Conservation (phyloP, 305 asterid genomes). For the Fraxinus platypoda region DNA sequence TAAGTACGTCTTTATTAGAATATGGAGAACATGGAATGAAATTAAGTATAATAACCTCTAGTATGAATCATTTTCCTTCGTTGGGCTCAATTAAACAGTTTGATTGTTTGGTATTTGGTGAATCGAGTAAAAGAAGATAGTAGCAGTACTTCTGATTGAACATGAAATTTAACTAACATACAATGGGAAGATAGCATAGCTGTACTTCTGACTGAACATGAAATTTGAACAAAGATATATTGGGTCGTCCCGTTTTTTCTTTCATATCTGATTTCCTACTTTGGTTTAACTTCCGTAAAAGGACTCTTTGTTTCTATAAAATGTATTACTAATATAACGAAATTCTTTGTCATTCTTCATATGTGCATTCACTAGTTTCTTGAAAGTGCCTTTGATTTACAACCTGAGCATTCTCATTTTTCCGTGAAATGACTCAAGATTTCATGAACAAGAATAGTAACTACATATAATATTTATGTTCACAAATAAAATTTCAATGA, state of each 20-base stretch:
- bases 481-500: no score
- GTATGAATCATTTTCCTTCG: not conserved
- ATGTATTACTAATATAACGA: not conserved
- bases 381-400: not conserved
- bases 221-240: not conserved
- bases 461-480: not conserved
- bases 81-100: no score
- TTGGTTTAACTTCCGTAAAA: not conserved
- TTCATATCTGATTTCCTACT: not conserved
- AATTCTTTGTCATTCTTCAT: not conserved
- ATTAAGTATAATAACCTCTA: not conserved
- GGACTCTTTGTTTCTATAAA: not conserved
- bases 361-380: not conserved
- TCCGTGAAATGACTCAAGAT: not conserved
- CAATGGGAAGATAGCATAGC: no score
- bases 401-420: not conserved
- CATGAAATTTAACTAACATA: no score
- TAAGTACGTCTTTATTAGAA: conserved; percentile 44
- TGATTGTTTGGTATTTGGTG: no score
- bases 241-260: not conserved
- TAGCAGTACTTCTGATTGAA: no score
- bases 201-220: not conserved
- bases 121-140: no score
- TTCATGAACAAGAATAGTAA: not conserved
- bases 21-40: conserved; percentile 14